Evolutionary conservation across 257 asterid genomes (phyloP).

Genomic region (Solanum ossicruentum): DNA sequence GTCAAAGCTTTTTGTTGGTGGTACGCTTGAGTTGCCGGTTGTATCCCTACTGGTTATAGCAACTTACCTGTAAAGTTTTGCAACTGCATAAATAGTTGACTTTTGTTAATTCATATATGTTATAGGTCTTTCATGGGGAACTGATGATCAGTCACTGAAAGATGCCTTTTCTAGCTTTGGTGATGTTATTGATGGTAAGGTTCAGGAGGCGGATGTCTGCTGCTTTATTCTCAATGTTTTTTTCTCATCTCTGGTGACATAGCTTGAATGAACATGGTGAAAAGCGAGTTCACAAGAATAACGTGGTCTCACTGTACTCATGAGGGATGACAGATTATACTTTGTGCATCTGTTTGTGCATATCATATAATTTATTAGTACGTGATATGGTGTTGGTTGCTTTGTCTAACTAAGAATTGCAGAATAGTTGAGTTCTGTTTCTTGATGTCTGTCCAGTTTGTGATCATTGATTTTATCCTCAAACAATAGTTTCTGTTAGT

Average conservation of each 20-base stretch:
- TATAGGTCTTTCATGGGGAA: conserved; percentile 64
- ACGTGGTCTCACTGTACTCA: not conserved
- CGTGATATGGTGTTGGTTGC: not conserved
- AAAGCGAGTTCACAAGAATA: not conserved
- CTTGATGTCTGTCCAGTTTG: not conserved
- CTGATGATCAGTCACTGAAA: conserved; percentile 43
- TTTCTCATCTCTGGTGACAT: not conserved
- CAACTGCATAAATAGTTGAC: not conserved
- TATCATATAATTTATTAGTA: not conserved
- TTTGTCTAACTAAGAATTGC: not conserved
- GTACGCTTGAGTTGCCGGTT: conserved; percentile 4
- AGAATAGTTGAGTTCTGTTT: not conserved
- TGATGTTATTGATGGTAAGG: conserved; percentile 39
- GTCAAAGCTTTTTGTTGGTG: conserved; percentile 57
- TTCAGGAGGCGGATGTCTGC: not conserved
- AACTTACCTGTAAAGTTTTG: not conserved
- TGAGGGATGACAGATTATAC: not conserved
- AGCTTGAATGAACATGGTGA: not conserved
- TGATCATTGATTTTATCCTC: not conserved
- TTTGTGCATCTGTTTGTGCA: not conserved
- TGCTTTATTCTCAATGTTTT: not conserved
- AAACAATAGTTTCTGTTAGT: not conserved
- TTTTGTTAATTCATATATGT: not conserved
- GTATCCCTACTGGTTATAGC: not conserved
- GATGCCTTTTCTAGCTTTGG: conserved; percentile 75